These are phyloP conservation scores for Geum urbanum DNA, from an alignment of 306 rosid species.

Conservation along the genomic window DNA sequence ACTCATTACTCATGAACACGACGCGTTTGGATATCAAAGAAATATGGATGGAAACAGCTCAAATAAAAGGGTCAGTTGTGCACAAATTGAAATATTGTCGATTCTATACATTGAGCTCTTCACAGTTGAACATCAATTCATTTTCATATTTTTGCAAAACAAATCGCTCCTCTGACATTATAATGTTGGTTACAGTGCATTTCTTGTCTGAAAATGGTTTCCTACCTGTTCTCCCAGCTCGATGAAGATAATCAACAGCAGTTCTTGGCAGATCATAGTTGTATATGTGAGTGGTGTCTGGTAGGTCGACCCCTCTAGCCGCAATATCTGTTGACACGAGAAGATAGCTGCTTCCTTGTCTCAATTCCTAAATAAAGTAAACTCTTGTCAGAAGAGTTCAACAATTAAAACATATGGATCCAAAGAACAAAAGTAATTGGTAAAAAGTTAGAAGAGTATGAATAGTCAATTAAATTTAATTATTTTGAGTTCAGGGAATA, in stretches of 20 bases:
- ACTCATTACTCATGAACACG: neutral
- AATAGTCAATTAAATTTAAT: too few relatives aligned
- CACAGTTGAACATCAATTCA: conserved; percentile 65
- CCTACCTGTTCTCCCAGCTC: conserved; percentile 92
- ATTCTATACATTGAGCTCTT: conserved; percentile 46
- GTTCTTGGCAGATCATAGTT: conserved; percentile 80
- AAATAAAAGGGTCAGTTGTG: neutral
- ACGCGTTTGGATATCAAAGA: neutral
- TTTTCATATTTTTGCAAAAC: conserved; percentile 81
- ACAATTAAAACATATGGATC: neutral
- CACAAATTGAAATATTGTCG: conserved; percentile 11
- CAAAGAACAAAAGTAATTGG: neutral
- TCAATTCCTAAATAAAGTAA: conserved; percentile 51
- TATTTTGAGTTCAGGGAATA: too few relatives aligned
- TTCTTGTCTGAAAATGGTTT: conserved; percentile 73
- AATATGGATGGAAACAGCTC: neutral
- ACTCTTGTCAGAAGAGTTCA: conserved; percentile 13
- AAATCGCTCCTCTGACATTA: conserved; percentile 67
- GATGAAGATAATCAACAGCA: conserved; percentile 81
- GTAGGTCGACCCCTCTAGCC: conserved; percentile 90
- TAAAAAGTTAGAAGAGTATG: neutral
- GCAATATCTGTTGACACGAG: conserved; percentile 87
- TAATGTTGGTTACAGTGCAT: conserved; percentile 66
- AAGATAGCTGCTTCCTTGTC: conserved; percentile 74
- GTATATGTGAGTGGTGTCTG: conserved; percentile 86